A percentile compares a stretch with the other conserved stretches of the same genome.
phyloP scores from a whole-genome alignment of 257 asterid genomes.

The Solanum paucissectum region DNA sequence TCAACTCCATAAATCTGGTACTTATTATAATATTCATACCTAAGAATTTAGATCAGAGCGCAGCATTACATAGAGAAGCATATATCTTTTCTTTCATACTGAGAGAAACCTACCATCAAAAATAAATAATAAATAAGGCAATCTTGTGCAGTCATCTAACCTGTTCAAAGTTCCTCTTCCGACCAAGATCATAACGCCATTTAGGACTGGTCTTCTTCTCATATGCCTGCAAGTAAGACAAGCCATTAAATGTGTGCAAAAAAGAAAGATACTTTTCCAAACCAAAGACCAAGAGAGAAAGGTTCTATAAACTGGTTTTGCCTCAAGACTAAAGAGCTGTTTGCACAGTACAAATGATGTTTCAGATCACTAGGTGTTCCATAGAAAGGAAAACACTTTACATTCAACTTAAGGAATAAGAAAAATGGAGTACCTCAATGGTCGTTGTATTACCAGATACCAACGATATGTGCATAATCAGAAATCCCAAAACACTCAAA shows the following conservation, averaged over 20 bases:
- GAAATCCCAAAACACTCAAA: conserved; percentile 90
- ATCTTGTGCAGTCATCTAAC: conserved; percentile 7
- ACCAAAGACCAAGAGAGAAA: neutral
- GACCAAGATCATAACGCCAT: conserved; percentile 97
- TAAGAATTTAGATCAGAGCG: neutral
- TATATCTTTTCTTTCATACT: neutral
- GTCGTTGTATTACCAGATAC: conserved; percentile 88
- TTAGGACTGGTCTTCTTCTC: conserved; percentile 79
- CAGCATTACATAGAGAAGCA: neutral
- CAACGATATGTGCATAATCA: conserved; percentile 91
- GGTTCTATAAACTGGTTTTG: neutral
- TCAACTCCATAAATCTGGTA: neutral
- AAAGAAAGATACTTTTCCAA: neutral
- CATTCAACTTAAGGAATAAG: neutral
- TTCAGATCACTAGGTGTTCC: neutral
- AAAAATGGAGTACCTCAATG: conserved; percentile 58
- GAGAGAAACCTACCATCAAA: neutral
- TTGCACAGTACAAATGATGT: neutral
- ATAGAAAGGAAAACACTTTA: neutral
- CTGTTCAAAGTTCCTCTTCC: conserved; percentile 69
- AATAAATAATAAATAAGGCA: neutral
- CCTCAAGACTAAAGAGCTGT: neutral
- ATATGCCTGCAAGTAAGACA: conserved; percentile 57
- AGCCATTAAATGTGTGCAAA: neutral
- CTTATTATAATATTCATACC: neutral